Conservation (phyloP, 176 grass and related monocot species). For the Raddia distichophylla region DNA sequence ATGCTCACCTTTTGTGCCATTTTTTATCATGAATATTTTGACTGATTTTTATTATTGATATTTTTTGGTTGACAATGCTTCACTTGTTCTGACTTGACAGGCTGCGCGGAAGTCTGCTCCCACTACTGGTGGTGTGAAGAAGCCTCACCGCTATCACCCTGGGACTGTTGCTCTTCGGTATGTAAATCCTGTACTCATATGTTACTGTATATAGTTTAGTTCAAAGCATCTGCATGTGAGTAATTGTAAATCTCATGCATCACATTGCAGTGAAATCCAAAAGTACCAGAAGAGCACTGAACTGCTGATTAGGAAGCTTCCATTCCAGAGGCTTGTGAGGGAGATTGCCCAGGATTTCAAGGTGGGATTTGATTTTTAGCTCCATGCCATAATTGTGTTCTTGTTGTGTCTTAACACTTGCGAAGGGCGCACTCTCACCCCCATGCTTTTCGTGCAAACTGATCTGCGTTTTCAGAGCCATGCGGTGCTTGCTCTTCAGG, state of each 20-base stretch:
- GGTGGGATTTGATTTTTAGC: slow-evolving; percentile 29
- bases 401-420: background rate
- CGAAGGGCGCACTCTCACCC: background rate
- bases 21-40: background rate
- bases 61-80: background rate
- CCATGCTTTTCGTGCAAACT: slow-evolving; percentile 44
- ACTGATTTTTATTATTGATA: background rate
- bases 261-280: slow-evolving; percentile 56
- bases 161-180: too few species aligned
- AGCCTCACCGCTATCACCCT: slow-evolving; percentile 76
- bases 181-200: background rate
- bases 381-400: background rate
- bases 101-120: slow-evolving; percentile 72
- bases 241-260: background rate
- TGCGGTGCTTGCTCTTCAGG: slow-evolving; percentile 62
- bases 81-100: slow-evolving; percentile 28
- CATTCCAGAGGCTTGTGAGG: slow-evolving; percentile 84
- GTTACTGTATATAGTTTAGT: background rate
- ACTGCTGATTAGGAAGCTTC: slow-evolving; percentile 67
- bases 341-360: slow-evolving; percentile 77
- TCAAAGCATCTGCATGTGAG: background rate
- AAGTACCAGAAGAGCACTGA: slow-evolving; percentile 76
- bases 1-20: background rate
- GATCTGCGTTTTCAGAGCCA: slow-evolving; percentile 79
- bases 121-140: slow-evolving; percentile 74